Evolutionary conservation across 179 eudicot genomes (phyloP), one percentile per base, ranked within the genome.

Genomic region (Patellifolia procumbens): DNA sequence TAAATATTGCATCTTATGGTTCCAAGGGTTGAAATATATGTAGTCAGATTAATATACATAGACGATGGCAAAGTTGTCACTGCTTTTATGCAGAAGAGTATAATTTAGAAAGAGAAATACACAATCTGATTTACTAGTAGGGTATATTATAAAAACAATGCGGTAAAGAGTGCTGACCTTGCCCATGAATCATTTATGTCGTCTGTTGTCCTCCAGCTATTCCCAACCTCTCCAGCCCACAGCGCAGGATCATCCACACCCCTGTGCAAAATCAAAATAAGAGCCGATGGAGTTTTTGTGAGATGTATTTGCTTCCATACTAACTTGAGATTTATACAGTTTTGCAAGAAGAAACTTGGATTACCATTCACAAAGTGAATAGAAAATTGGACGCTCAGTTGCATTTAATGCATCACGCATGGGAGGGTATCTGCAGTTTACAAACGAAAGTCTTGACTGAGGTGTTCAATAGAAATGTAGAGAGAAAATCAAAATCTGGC

Each of bases 291-390:
- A 51, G 39, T 39, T 37, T 0, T 22, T 22, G 7, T 37, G 28
- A 80, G 24, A 51, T 70, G 76, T 52, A 66, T 17, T 22, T 29
- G 31, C n/a, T 43, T 34, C 60, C 1, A 71, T 20, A n/a, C 34
- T 26, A 52, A 19, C 4, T 17, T 20, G 56, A 49, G 26, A 26
- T 28, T 32, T 28, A 71, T 29, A 53, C 13, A 59, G 34, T 10
- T 28, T 10, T 20, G 19, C 13, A 43, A 15, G 37, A 48, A 13
- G 29, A 65, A 73, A 58, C 17, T 20, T 26, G 0, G 26, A 19
- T 86, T 90, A 95, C 99, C 99, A 95, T 87, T 92, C 99, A 83
- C 99, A 95, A 63, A 92, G 80, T 11, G 99, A 92, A 75, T 95
- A 95, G 82, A 95, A 95, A 72, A 95, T 92, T 42, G 83, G 72